Base-by-base conservation (phyloP, 1,284 basidiomycete species). In the Trichosporon coremiiforme region DNA sequence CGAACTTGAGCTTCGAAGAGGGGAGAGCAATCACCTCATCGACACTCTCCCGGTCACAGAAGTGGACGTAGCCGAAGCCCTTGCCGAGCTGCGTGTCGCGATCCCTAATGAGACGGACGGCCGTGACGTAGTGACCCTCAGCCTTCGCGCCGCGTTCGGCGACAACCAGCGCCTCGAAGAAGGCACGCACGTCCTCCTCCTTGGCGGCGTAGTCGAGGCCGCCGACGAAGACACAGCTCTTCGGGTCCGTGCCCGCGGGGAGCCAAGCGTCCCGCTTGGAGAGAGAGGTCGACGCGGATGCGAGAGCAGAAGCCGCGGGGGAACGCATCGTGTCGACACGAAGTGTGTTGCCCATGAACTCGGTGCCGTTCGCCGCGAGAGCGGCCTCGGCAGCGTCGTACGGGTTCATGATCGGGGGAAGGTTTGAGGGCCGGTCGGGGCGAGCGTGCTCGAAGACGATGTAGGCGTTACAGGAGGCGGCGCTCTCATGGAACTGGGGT, bases 61-160 rank as follows among this genome's bases (percentile, higher is more conserved):
- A 94, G 75, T 94, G 90, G 9, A 98, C 90, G 80, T 98, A 98
- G 12, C 91, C 95, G 79, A 99, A 96, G 1, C 96, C 96, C 84
- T 98, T 98, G n/a, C 96, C 96, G 41, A 98, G 87, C 76, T 95
- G 95, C 0, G 94, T 97, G 69, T 94, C 94, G 75, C 89, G 89
- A 83, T 99, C 96, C 62, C 94, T 88, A 62, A 99, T 87, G 71
- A 98, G 89, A 36, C 96, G 88, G 9, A 98, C 94, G 33, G 88
- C 88, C 7, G 88, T 88, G 6, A 98, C 95, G 91, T 92, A 98
- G 7, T 1, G 17, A 2, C 57, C 57, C 15, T 22, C 47, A 3
- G n/a, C n/a, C 29, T 71, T 71, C 3, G 66, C 38, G 0, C 95
- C 95, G 62, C 89, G 86, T 84, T 98, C 95, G 10, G 87, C 85